Conservation (phyloP, 805 yeast genomes). For the Cyberlindnera meyerae region DNA sequence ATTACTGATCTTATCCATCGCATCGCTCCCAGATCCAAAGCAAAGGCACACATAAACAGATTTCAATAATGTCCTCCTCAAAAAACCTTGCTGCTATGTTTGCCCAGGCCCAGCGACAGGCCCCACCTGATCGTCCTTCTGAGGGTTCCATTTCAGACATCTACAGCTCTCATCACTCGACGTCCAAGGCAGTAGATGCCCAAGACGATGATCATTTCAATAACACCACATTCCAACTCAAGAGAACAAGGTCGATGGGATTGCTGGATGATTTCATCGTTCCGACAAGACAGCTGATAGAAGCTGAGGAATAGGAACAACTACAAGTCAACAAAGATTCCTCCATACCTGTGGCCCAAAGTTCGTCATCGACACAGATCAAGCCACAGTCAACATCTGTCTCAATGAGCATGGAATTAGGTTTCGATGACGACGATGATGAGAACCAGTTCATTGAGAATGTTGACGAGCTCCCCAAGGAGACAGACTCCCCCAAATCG, state of each 20-base stretch:
- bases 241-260: constrained; percentile 81
- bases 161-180: constrained; percentile 12
- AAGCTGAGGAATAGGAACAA: constrained; percentile 28
- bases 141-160: constrained; percentile 9
- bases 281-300: constrained; percentile 37
- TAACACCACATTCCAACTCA: constrained; percentile 65
- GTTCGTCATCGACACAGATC: no score
- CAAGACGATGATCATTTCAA: constrained; percentile 65
- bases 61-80: constrained; percentile 14
- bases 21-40: no score
- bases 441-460: constrained; percentile 23
- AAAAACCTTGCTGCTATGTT: constrained; percentile 21
- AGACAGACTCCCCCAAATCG: constrained; percentile 3
- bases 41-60: no score
- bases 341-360: no score
- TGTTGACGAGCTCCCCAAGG: constrained; percentile 12
- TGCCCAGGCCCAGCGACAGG: constrained; percentile 12
- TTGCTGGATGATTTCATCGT: constrained; percentile 65
- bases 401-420: background rate
- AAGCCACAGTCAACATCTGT: background rate
- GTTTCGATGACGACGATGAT: constrained; percentile 14
- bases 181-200: constrained; percentile 53
- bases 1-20: no score
- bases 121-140: constrained; percentile 7
- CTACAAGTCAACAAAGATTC: no score